Percentiles rank a stretch among this genome's conserved stretches.
Conservation (phyloP, 331 rosid species). For the Rhamnella rubrinervis region DNA sequence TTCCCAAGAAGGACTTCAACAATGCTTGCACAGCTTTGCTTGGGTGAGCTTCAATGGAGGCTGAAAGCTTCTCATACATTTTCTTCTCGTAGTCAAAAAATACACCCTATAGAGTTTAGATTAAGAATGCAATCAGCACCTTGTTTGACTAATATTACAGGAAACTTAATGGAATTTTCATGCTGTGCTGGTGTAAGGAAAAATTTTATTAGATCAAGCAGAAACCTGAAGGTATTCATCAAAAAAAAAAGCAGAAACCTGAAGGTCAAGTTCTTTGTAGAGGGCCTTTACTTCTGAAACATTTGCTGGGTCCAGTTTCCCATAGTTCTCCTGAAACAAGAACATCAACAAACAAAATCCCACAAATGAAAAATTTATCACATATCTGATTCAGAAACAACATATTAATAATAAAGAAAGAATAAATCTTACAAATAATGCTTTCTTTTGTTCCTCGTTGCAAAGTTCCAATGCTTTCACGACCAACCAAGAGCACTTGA, state of each 20-base stretch:
- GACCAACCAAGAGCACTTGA: constrained; percentile 51
- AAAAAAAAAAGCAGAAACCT: constrained; percentile 30
- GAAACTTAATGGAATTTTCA: too few species aligned
- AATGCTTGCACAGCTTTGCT: constrained; percentile 67
- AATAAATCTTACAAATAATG: constrained; percentile 25
- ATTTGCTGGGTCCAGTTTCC: constrained; percentile 35
- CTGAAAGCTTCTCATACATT: constrained; percentile 52
- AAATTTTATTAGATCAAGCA: neutral
- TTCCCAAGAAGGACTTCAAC: constrained; percentile 71
- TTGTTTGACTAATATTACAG: neutral
- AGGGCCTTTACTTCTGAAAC: constrained; percentile 35
- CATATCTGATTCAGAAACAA: neutral
- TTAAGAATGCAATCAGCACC: neutral
- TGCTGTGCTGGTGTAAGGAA: too few species aligned
- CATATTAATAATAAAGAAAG: neutral
- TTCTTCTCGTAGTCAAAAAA: constrained; percentile 55
- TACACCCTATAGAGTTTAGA: constrained; percentile 39
- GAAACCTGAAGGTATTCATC: too few species aligned
- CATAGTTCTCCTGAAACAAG: constrained; percentile 43
- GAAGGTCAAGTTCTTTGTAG: constrained; percentile 30
- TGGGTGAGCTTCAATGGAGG: constrained; percentile 65
- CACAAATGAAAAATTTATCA: neutral
- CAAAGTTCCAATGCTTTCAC: constrained; percentile 47
- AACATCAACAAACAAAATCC: neutral
- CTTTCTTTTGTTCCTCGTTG: constrained; percentile 42